Base-by-base conservation (phyloP, 2,329 filamentous ascomycete genomes). In the Sclerotiophoma versabilis region DNA sequence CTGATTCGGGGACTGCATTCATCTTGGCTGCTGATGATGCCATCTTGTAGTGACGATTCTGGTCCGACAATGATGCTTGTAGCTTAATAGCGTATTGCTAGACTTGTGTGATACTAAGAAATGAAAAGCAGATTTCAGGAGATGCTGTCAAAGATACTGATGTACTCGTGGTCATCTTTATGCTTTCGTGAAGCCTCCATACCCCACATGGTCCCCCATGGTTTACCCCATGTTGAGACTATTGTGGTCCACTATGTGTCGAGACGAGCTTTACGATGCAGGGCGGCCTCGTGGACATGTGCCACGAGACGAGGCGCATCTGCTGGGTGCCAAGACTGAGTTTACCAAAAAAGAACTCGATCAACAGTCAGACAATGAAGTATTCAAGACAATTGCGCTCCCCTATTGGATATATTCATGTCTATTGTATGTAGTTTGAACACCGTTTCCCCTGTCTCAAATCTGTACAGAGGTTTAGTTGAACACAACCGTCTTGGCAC, bases 401-500 rank as follows among this genome's bases (percentile, higher is more conserved):
- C 5, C 39, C 29, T 32, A 49, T 49, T 49, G 29, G 30, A 36
- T n/a, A 7, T 8, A 30, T 15, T 32, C 15, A 23, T 23, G 19
- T 49, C 41, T 49, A 54, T 34, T 29, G 12, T 26, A 32, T 32
- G 5, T 45, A 1, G 23, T 23, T 25, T 34, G 29, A 23, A 44
- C 44, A 38, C 37, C 44, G 12, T 22, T 48, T 49, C 20, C 39
- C 17, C 14, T n/a, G n/a, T 39, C 7, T 32, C 5, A 27, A 5
- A 14, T 23, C 2, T 12, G 14, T 29, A 23, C 11, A 33, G 29
- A 23, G 14, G 19, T 57, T 54, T 74, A 83, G 58, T 81, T 81
- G 75, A 93, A 92, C 2, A 93, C 90, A 22, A 93, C 88, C 26
- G 90, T 93, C 83, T 92, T 93, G 61, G 82, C 82, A 14, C 88